Percentiles rank a stretch among this genome's conserved stretches.
These are phyloP conservation scores for Scalesia atractyloides DNA, from an alignment of 129 eudicot species.

Conservation along the genomic window DNA sequence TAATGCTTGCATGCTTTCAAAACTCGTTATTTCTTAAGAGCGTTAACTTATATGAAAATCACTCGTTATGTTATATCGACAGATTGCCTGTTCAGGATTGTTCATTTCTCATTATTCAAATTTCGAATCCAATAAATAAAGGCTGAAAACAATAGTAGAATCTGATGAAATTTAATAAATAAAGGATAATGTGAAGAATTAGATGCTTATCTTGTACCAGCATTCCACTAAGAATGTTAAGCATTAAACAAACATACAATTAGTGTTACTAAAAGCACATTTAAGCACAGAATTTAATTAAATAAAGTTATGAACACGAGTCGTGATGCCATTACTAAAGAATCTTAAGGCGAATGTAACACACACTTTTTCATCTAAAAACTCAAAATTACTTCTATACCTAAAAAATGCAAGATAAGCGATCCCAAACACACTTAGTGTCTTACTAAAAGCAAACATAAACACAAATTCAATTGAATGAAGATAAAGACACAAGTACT, in stretches of 20 bases:
- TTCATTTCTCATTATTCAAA: neutral
- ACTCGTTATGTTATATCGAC: slow-evolving; percentile 11
- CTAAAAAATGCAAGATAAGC: too few species aligned
- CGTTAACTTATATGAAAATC: neutral
- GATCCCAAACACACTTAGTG: too few species aligned
- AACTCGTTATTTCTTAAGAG: slow-evolving; percentile 1
- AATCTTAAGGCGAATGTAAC: slow-evolving; percentile 15
- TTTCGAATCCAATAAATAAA: neutral
- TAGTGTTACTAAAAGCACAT: slow-evolving; percentile 8
- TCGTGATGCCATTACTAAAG: slow-evolving; percentile 2
- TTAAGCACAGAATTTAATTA: neutral
- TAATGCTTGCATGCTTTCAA: slow-evolving; percentile 42
- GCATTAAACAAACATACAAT: slow-evolving; percentile 29
- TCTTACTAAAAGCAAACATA: slow-evolving; percentile 3
- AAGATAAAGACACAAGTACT: neutral
- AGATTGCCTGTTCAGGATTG: slow-evolving; percentile 29
- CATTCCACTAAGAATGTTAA: slow-evolving; percentile 36
- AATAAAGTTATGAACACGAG: neutral
- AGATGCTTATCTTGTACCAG: slow-evolving; percentile 42
- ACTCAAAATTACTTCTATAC: too few species aligned
- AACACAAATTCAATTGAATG: neutral
- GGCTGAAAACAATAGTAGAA: slow-evolving; percentile 21
- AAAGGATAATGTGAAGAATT: slow-evolving; percentile 26
- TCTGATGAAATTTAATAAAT: slow-evolving; percentile 18
- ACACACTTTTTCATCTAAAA: too few species aligned